Base-by-base conservation (phyloP, 257 asterid genomes). In the Fraxinus excelsior region DNA sequence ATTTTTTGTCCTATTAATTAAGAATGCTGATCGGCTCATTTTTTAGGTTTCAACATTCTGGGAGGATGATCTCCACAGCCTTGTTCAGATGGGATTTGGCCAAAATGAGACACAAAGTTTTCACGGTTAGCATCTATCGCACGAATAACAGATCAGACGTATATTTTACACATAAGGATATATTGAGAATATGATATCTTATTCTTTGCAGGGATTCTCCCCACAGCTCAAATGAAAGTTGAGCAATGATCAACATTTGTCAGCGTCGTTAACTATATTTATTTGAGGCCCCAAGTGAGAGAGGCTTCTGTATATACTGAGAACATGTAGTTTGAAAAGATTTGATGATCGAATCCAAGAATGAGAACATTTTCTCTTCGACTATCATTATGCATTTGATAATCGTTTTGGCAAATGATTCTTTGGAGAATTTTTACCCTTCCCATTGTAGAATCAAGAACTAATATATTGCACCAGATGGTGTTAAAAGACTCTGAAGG, bases 281-380 rank as follows among this genome's bases (percentile, higher is more conserved):
- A 82, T 83, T 84, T 82, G 97, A 86, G 86, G 94, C 96, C 97
- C 93, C 92, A 76, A 86, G 70, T 80, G 89, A 88, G 98, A 86
- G 97, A 87, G 97, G 98, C 97, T 87, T 91, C 91, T 90, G 97
- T 90, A 87, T 60, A 90, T 91, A 90, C 69, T 72, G 74, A 81
- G 76, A 80, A 73, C 62, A 72, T 69, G 82, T 70, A 69, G 76
- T 74, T 79, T 69, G 83, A 76, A 73, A 74, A 65, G 29, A 42
- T 44, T 14, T 49, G 75, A 44, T 70, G 76, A 35, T 42, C 25
- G 25, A 37, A 64, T 60, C 58, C 44, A 28, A 10, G 13, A 53
- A 44, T 53, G 44, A 8, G 42, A 56, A 69, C 38, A 68, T 40
- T 72, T 68, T 53, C 82, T 44, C 58, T 21, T 66, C 29, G 71